Percentiles rank a stretch among this genome's conserved stretches.
Conservation (phyloP, 495 filamentous ascomycete genomes). For the Lasiosphaeria ovina region DNA sequence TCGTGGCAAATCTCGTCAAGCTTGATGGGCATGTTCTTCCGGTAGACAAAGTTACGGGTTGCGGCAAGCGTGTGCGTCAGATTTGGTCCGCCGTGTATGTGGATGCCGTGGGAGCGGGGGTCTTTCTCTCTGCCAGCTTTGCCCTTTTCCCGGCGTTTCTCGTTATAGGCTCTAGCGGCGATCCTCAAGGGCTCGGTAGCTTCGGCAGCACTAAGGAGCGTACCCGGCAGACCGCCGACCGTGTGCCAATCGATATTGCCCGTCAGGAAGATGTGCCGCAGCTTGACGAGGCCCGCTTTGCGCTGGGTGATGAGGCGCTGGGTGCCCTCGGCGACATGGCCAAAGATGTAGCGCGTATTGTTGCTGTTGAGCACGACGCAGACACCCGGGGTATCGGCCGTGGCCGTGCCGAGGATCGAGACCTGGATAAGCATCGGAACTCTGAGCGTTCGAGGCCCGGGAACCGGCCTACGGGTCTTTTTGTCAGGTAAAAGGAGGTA, state of each 20-base stretch:
- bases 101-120: conserved; percentile 40
- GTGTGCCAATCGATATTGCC: conserved; percentile 72
- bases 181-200: conserved; percentile 34
- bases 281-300: conserved; percentile 55
- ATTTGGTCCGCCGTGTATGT: conserved; percentile 76
- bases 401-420: conserved; percentile 77
- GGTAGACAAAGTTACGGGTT: conserved; percentile 83
- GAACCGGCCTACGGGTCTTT: too few relatives aligned
- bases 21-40: conserved; percentile 70
- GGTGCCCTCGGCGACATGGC: conserved; percentile 76
- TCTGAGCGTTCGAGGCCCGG: neutral
- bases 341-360: conserved; percentile 81
- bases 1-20: conserved; percentile 61
- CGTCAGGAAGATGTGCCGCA: conserved; percentile 76
- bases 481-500: too few relatives aligned
- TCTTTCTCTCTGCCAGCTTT: conserved; percentile 18
- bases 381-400: conserved; percentile 84
- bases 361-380: conserved; percentile 74
- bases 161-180: conserved; percentile 20
- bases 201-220: conserved; percentile 81
- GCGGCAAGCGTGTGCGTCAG: conserved; percentile 75
- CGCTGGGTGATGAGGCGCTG: conserved; percentile 74
- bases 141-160: conserved; percentile 32
- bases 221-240: conserved; percentile 77
- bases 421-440: conserved; percentile 64